These are phyloP conservation scores for Beauveria brongniartii DNA, from an alignment of 2,329 filamentous ascomycete species.

Conservation along the genomic window DNA sequence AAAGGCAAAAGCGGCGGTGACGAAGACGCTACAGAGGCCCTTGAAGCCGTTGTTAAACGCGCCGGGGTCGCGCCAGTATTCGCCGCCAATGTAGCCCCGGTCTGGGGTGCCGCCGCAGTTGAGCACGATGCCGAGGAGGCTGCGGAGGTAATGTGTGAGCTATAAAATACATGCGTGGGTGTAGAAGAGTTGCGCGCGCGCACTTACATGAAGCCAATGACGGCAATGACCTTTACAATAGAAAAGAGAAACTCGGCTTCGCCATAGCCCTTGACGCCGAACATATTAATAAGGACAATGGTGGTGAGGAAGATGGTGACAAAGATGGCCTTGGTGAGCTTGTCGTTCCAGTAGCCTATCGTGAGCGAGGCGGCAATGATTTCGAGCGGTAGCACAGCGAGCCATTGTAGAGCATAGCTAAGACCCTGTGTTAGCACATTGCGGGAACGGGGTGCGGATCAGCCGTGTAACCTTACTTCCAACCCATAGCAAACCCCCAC, in stretches of 20 bases:
- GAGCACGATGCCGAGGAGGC: conserved; percentile 76
- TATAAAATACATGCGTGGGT: background rate
- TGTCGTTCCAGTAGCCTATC: conserved; percentile 68
- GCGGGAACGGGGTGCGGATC: background rate
- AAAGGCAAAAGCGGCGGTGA: conserved; percentile 70
- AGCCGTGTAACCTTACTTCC: conserved; percentile 55
- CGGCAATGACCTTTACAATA: conserved; percentile 75
- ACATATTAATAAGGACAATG: conserved; percentile 77
- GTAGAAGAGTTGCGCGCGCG: conserved; percentile 10
- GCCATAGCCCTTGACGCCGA: conserved; percentile 81
- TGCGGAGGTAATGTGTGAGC: conserved; percentile 24
- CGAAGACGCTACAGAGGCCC: conserved; percentile 70
- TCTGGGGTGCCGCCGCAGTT: conserved; percentile 72
- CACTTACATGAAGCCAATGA: conserved; percentile 78
- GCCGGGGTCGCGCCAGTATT: conserved; percentile 72
- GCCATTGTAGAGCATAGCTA: conserved; percentile 82
- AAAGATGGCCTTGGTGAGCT: conserved; percentile 63
- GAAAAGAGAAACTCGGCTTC: conserved; percentile 86
- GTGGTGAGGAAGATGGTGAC: conserved; percentile 72
- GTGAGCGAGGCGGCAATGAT: conserved; percentile 82
- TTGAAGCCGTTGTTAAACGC: conserved; percentile 80
- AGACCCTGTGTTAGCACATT: background rate
- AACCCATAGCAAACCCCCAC: conserved; percentile 93
- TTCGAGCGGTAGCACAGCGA: conserved; percentile 74
- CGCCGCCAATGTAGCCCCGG: conserved; percentile 70